Conservation (phyloP, 352 stramenopile genomes). For the Phytophthora syringae region DNA sequence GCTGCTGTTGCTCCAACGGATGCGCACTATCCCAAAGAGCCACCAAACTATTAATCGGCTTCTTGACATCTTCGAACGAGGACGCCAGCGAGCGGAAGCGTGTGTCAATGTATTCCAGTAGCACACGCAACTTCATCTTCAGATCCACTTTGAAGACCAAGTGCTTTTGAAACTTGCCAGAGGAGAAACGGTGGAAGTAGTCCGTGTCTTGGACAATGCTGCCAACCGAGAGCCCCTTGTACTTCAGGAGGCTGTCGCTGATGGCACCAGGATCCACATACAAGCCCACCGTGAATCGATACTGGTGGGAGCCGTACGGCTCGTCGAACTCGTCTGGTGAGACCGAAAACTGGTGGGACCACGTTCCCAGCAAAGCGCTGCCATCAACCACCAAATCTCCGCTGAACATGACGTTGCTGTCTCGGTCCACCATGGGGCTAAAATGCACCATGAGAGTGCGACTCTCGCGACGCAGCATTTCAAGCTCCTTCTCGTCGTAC, state of each 20-base stretch:
- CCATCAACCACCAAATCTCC: conserved; percentile 64
- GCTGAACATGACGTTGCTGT: conserved; percentile 66
- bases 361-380: conserved; percentile 69
- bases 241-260: conserved; percentile 76
- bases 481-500: conserved; percentile 68
- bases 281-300: conserved; percentile 64
- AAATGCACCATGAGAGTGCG: conserved; percentile 68
- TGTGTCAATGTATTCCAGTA: conserved; percentile 67
- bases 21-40: conserved; percentile 40
- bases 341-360: conserved; percentile 66
- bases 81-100: conserved; percentile 35
- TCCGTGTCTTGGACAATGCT: conserved; percentile 81
- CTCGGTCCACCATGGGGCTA: conserved; percentile 67
- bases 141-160: conserved; percentile 71
- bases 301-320: conserved; percentile 40
- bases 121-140: conserved; percentile 45
- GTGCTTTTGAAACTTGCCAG: conserved; percentile 70
- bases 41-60: conserved; percentile 38
- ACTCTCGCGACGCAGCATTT: conserved; percentile 68
- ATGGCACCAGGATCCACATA: conserved; percentile 71
- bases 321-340: conserved; percentile 42
- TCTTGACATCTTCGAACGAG: conserved; percentile 34
- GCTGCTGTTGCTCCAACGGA: conserved; percentile 32
- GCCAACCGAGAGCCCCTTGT: conserved; percentile 80
- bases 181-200: conserved; percentile 74